These are phyloP conservation scores for Marasmius sp. DNA, from an alignment of 1,284 basidiomycete genomes.

Conservation along the genomic window DNA sequence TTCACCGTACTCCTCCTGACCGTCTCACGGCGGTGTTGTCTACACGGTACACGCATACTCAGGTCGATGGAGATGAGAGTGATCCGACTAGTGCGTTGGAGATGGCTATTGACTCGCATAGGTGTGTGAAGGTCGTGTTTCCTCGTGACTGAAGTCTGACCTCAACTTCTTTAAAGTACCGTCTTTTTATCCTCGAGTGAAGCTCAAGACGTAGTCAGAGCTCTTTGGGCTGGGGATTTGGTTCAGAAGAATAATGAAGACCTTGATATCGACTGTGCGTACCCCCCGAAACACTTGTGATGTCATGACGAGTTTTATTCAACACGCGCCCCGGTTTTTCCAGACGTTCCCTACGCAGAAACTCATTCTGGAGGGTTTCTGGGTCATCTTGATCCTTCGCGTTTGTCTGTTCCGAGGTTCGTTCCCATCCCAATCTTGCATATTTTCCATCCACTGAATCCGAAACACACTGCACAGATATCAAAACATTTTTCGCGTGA, in stretches of 20 bases:
- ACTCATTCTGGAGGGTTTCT: constrained; percentile 57
- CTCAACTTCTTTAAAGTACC: constrained; percentile 39
- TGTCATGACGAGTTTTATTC: not conserved
- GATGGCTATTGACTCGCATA: constrained; percentile 81
- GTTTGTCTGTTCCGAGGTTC: constrained; percentile 84
- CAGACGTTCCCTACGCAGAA: constrained; percentile 64
- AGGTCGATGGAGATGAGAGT: constrained; percentile 77
- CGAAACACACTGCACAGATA: constrained; percentile 44
- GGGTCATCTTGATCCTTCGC: constrained; percentile 72
- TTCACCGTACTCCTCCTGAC: constrained; percentile 68
- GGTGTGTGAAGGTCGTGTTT: too few relatives aligned
- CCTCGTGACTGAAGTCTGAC: not conserved
- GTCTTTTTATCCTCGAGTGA: constrained; percentile 89
- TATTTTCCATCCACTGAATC: constrained; percentile 15
- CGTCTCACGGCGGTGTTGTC: constrained; percentile 72
- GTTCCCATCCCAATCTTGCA: constrained; percentile 19
- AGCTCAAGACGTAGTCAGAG: constrained; percentile 76
- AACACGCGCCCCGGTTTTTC: not conserved
- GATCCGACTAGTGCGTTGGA: constrained; percentile 79
- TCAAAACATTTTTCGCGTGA: constrained; percentile 74
- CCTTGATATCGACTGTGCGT: constrained; percentile 69
- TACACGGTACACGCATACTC: constrained; percentile 71
- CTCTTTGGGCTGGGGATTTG: constrained; percentile 81
- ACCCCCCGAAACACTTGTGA: not conserved
- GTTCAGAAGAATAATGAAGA: constrained; percentile 75